Base-by-base conservation (phyloP, 2,329 filamentous ascomycete species). In the Venturia carpophila region DNA sequence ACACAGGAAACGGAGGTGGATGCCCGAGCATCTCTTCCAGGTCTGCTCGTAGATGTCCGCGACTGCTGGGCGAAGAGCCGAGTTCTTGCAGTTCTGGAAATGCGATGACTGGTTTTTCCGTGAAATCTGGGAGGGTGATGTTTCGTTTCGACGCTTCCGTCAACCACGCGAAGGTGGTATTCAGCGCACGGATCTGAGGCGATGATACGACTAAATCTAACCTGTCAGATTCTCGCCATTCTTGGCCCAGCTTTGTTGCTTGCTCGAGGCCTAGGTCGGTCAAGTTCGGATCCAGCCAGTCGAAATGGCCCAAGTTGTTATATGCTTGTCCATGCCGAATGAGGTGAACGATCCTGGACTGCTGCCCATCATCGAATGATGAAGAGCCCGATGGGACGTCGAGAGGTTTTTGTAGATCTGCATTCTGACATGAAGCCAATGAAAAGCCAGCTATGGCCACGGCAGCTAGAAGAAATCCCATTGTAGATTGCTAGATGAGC, bases 151-250 rank as follows among this genome's bases (percentile, higher is more conserved):
- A 62, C 45, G 62, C 66, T n/a, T 62, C 37, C 17, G 43, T 24
- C 13, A 49, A 55, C 30, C 43, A 65, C 42, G 66, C 58, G 47
- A 66, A 65, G 11, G 66, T 66, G 47, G 66, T 67, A 58, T 67
- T 65, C 58, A 66, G 60, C 52, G 66, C 66, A 47, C 66, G 66
- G 21, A 61, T 65, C 34, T 66, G 66, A 39, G 65, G 66, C n/a
- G 66, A 67, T n/a, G 49, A 64, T 37, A 66, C 21, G 34, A 64
- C 56, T n/a, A 64, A 9, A 21, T 55, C 65, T 15, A 66, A 30
- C 10, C n/a, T 30, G 34, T 63, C 60, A 41, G 65, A 43, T 27
- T 47, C 30, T 15, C 45, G 65, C 37, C 63, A 64, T 21, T 49
- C 21, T 27, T 37, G 43, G 49, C 63, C 52, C 5, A 66, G 47